Evolutionary conservation across 495 filamentous ascomycete species (phyloP).

Genomic region (Penicillium angulare): DNA sequence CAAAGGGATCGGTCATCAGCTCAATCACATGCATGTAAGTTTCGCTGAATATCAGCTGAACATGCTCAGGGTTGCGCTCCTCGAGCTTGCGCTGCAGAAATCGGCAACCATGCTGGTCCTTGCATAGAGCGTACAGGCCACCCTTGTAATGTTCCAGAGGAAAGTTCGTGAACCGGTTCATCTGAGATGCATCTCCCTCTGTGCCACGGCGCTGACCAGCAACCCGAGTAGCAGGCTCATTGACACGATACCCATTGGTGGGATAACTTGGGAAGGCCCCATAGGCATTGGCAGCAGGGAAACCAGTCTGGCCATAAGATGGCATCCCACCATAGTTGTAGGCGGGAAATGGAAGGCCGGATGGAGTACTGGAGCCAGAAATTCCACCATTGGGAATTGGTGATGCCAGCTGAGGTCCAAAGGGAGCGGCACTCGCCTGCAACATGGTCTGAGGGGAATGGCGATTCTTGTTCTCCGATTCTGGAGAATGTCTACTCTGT

Average conservation of each 20-base stretch:
- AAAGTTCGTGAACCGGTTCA: constrained; percentile 69
- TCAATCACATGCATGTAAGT: constrained; percentile 89
- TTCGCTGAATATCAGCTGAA: constrained; percentile 91
- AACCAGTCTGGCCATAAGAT: constrained; percentile 27
- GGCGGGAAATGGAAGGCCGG: constrained; percentile 29
- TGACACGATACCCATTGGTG: constrained; percentile 32
- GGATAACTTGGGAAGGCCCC: constrained; percentile 25
- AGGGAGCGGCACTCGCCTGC: constrained; percentile 73
- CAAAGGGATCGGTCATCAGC: constrained; percentile 98
- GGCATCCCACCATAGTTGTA: constrained; percentile 33
- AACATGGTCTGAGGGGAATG: constrained; percentile 65
- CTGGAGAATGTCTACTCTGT: constrained; percentile 62
- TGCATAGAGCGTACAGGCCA: constrained; percentile 83
- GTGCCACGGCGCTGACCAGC: constrained; percentile 29
- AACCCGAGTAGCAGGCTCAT: constrained; percentile 25
- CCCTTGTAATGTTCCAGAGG: constrained; percentile 75
- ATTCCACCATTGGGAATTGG: constrained; percentile 16
- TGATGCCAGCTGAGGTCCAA: constrained; percentile 48
- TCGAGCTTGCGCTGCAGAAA: constrained; percentile 97
- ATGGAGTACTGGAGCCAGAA: constrained; percentile 15
- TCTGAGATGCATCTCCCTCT: constrained; percentile 38
- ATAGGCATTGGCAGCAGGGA: constrained; percentile 25
- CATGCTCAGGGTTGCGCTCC: constrained; percentile 74
- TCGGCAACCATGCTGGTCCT: constrained; percentile 95
- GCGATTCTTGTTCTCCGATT: constrained; percentile 41